Base-by-base conservation (phyloP, 805 yeast species). In the Wickerhamomyces strasburgensis region DNA sequence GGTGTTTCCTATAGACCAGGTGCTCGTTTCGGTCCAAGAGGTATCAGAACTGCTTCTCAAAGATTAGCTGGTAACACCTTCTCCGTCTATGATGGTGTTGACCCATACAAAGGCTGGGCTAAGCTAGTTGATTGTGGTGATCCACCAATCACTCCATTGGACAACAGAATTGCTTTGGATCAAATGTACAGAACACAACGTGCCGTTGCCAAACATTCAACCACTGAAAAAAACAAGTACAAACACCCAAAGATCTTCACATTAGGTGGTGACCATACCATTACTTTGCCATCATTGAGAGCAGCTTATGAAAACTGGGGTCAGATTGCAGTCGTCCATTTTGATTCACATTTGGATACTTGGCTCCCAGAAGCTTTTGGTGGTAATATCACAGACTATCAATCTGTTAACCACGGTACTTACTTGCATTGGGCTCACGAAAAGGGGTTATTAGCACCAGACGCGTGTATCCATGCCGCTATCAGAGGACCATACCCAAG, bases 341-440 rank as follows among this genome's bases (percentile, higher is more conserved):
- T 80, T 44, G 87, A 80, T 52, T 68, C 81, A 18, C 87, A 80
- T 54, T 67, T 80, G 30, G 87, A 80, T 57, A 79, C 86, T 3
- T 80, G 85, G 82, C 68, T 72, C 45, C 87, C 87, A 5, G 56
- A 64, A 35, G 71, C 68, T 14, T 61, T 78, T 25, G 85, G 85
- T 9, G 86, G 85, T 4, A 80, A 76, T 6, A 57, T 78, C 17
- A 62, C 80, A 10, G 65, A 72, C 45, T 79, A 80, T 50, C 73
- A 78, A 61, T 60, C 66, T 18, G 54, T 76, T 39, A 80, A 79
- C 49, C 86, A 80, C 53, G 87, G 86, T 5, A 79, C 87, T 0
- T 79, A 78, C 44, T 60, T 80, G 30, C 85, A 79, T 54, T 79
- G 75, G 57, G 87, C 87, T 1, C 73, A 74, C 31, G 86, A 80